phyloP scores from a whole-genome alignment of 2,329 filamentous ascomycete species.

The Aspergillus neotritici region DNA sequence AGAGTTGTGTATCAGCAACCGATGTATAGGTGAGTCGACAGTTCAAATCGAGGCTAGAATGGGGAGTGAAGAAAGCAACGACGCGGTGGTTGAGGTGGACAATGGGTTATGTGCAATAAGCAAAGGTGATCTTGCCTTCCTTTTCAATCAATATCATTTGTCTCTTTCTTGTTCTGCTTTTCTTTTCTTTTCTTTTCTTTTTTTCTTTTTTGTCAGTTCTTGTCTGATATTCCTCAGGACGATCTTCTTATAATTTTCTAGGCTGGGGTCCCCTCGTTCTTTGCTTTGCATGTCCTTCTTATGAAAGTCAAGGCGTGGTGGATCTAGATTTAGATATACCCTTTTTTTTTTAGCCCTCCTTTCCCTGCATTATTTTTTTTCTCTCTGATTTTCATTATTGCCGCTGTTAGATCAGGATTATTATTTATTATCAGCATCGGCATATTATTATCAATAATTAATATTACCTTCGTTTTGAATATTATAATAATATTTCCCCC shows the following conservation, averaged over 20 bases:
- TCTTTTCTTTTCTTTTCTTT: conserved; percentile 2
- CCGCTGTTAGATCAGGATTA: neutral
- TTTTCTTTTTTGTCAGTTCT: conserved; percentile 9
- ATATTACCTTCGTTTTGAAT: neutral
- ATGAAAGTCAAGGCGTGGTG: conserved; percentile 12
- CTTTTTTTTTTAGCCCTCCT: neutral
- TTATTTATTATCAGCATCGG: neutral
- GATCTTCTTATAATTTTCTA: no score
- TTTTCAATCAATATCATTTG: neutral
- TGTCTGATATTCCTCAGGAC: neutral
- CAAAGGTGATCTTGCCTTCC: no score
- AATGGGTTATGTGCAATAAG: no score
- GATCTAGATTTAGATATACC: conserved; percentile 28
- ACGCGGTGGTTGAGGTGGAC: no score
- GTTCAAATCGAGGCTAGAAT: no score
- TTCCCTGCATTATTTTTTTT: no score
- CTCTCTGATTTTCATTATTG: no score
- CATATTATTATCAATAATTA: neutral
- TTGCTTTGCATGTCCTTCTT: conserved; percentile 2
- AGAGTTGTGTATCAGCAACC: no score
- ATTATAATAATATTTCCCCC: neutral
- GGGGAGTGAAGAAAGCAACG: no score
- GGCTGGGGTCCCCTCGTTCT: neutral
- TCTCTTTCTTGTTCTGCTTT: conserved; percentile 1
- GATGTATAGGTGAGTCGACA: no score